Evolutionary conservation across 208 protist genomes (phyloP).

Genomic region (Leishmania amazonensis): DNA sequence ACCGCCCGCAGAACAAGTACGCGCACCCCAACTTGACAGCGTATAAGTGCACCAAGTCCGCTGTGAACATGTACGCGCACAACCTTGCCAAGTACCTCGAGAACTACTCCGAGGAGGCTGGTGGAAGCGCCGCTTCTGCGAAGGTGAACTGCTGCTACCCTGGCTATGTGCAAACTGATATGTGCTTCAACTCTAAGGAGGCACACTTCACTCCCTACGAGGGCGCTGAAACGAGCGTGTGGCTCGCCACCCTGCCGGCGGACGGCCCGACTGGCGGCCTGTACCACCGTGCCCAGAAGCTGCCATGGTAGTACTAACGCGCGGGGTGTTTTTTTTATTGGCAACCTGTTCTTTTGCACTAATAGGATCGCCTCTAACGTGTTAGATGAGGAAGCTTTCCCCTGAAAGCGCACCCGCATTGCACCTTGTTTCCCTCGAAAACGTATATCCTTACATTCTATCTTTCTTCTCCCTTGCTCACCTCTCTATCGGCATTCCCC

Average conservation of each 20-base stretch:
- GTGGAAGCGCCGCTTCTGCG: slow-evolving; percentile 51
- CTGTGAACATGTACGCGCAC: slow-evolving; percentile 84
- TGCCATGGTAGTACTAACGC: slow-evolving; percentile 60
- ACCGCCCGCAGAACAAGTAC: slow-evolving; percentile 56
- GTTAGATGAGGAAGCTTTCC: not conserved
- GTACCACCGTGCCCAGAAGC: slow-evolving; percentile 74
- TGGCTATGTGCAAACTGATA: slow-evolving; percentile 82
- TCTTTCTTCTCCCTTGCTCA: not conserved
- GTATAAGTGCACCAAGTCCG: slow-evolving; percentile 76
- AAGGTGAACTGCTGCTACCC: slow-evolving; percentile 82
- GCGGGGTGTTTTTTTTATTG: not conserved
- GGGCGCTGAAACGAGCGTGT: slow-evolving; percentile 76
- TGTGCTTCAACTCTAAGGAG: slow-evolving; percentile 58
- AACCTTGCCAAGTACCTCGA: slow-evolving; percentile 76
- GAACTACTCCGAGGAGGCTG: slow-evolving; percentile 43
- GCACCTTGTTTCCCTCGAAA: slow-evolving; percentile 1
- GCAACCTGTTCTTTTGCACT: not conserved
- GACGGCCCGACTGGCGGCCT: slow-evolving; percentile 83
- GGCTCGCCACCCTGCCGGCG: slow-evolving; percentile 71
- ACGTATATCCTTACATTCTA: slow-evolving; percentile 10
- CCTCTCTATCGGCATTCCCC: slow-evolving; percentile 11
- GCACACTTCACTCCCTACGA: slow-evolving; percentile 60
- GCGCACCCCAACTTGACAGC: slow-evolving; percentile 34
- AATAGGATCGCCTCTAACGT: not conserved
- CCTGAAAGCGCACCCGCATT: not conserved